Evolutionary conservation across 306 rosid species (phyloP).

Genomic region (Trifolium dubium): DNA sequence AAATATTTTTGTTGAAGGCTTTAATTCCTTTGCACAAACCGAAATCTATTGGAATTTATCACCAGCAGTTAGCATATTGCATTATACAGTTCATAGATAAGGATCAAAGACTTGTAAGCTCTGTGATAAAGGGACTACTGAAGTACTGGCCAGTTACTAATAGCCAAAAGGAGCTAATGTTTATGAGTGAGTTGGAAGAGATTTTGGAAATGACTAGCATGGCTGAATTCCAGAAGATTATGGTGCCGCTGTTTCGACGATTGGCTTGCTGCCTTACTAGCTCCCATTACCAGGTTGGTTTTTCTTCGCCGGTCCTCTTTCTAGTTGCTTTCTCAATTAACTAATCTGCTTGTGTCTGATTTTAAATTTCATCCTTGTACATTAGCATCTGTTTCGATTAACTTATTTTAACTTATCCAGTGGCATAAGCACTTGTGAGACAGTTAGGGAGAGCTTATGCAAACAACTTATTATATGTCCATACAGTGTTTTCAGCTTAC

Average conservation of each 20-base stretch:
- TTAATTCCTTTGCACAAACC: constrained; percentile 96
- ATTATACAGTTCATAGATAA: constrained; percentile 91
- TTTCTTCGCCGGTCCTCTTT: constrained; percentile 1
- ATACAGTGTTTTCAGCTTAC: not conserved
- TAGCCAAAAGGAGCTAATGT: constrained; percentile 99
- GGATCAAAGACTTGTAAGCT: constrained; percentile 85
- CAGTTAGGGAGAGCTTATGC: not conserved
- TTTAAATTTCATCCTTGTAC: constrained; percentile 6
- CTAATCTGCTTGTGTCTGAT: constrained; percentile 3
- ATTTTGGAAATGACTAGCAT: constrained; percentile 85
- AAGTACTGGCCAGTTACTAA: constrained; percentile 96
- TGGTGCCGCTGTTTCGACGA: constrained; percentile 81
- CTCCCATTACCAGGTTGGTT: constrained; percentile 88
- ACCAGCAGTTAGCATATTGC: constrained; percentile 89
- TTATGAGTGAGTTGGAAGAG: constrained; percentile 94
- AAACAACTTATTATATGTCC: not conserved
- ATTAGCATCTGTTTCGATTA: not conserved
- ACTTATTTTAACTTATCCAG: not conserved
- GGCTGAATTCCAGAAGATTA: constrained; percentile 85
- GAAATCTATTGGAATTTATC: constrained; percentile 90
- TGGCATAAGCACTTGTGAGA: not conserved
- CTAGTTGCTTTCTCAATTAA: not conserved
- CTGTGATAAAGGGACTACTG: constrained; percentile 80
- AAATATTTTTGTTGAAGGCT: constrained; percentile 79
- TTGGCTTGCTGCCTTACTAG: constrained; percentile 80